A percentile compares a stretch with the other conserved stretches of the same genome.
These are phyloP conservation scores for Conoideocrella luteorostrata DNA, from an alignment of 2,329 filamentous ascomycete species.

Conservation along the genomic window DNA sequence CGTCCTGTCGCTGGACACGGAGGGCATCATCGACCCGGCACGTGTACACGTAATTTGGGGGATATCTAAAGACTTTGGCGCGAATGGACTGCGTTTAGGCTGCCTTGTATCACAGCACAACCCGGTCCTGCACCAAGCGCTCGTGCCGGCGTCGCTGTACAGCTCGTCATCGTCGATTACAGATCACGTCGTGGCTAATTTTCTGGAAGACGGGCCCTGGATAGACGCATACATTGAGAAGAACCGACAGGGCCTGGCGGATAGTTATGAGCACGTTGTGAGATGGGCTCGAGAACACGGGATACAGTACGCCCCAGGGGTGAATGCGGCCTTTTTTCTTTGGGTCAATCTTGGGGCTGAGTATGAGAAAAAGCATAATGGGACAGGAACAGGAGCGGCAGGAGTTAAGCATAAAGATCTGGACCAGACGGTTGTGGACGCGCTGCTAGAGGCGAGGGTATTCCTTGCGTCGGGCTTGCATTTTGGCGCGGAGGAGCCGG, in stretches of 20 bases:
- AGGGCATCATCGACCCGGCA: slow-evolving; percentile 38
- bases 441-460: slow-evolving; percentile 23
- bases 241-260: slow-evolving; percentile 34
- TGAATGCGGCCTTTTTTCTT: slow-evolving; percentile 49
- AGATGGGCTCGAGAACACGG: slow-evolving; percentile 29
- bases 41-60: slow-evolving; percentile 46
- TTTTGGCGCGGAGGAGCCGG: slow-evolving; percentile 31
- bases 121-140: slow-evolving; percentile 27
- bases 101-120: slow-evolving; percentile 43
- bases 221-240: slow-evolving; percentile 35
- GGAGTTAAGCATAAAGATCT: too few species aligned
- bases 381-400: slow-evolving; percentile 3
- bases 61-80: slow-evolving; percentile 47
- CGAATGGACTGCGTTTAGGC: slow-evolving; percentile 48
- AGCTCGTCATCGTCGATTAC: slow-evolving; percentile 31
- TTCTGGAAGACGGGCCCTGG: slow-evolving; percentile 38
- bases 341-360: slow-evolving; percentile 41
- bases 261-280: slow-evolving; percentile 31
- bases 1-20: slow-evolving; percentile 34
- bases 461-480: slow-evolving; percentile 30
- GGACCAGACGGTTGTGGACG: slow-evolving; percentile 19
- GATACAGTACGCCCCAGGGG: slow-evolving; percentile 39
- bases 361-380: slow-evolving; percentile 14
- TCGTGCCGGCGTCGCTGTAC: slow-evolving; percentile 16
- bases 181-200: slow-evolving; percentile 31